Conservation (phyloP, 345 rosid genomes). For the Salix brachista region DNA sequence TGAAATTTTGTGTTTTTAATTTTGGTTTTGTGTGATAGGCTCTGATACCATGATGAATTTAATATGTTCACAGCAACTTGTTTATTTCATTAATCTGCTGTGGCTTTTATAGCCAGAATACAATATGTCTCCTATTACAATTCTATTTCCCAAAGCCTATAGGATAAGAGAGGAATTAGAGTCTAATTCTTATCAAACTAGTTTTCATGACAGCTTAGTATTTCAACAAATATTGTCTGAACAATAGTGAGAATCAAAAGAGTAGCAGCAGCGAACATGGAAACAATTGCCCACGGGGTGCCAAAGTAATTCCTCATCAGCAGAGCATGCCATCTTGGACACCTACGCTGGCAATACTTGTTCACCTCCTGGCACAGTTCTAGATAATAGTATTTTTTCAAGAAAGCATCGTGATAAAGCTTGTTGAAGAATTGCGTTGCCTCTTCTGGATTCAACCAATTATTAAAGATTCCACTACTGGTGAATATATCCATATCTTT, state of each 20-base stretch:
- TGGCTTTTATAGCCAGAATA: no score
- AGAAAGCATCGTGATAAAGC: slow-evolving; percentile 14
- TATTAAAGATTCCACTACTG: background rate
- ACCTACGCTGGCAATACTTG: background rate
- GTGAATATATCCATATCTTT: slow-evolving; percentile 11
- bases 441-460: slow-evolving; percentile 15
- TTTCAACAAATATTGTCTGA: slow-evolving; percentile 1
- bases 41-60: no score
- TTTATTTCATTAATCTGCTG: no score
- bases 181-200: no score
- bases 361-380: background rate
- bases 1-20: no score
- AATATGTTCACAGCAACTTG: no score
- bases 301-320: background rate
- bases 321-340: slow-evolving; percentile 4
- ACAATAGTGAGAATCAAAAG: slow-evolving; percentile 3
- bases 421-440: slow-evolving; percentile 22
- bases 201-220: no score
- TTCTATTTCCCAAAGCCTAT: no score
- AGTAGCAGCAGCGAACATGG: background rate
- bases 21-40: no score
- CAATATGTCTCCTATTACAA: no score
- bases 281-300: slow-evolving; percentile 5
- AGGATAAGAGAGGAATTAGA: no score
- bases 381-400: background rate